phyloP scores from a whole-genome alignment of 2,329 filamentous ascomycete genomes.

The Fusarium mexicanum region DNA sequence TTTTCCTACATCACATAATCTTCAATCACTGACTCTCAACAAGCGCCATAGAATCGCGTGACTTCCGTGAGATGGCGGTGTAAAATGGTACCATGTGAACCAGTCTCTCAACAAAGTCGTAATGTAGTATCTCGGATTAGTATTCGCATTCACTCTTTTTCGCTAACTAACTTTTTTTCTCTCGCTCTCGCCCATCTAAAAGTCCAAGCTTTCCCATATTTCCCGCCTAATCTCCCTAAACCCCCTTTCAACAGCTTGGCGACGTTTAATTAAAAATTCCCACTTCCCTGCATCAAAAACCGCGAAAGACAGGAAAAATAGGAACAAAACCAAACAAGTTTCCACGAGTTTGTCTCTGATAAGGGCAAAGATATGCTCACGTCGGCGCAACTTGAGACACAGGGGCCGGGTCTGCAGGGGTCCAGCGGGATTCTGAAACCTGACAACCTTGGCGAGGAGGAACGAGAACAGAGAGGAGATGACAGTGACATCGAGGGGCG shows the following conservation, averaged over 20 bases:
- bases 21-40: neutral
- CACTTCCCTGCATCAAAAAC: neutral
- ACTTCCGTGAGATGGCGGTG: conserved; percentile 11
- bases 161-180: neutral
- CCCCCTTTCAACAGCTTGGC: conserved; percentile 4
- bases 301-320: neutral
- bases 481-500: conserved; percentile 20
- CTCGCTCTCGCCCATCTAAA: neutral
- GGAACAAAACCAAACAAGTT: neutral
- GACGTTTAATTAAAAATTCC: neutral
- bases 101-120: neutral
- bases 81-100: conserved; percentile 5
- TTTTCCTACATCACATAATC: neutral
- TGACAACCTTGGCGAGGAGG: conserved; percentile 18
- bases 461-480: conserved; percentile 8
- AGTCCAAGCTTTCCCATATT: neutral
- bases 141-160: neutral
- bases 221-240: conserved; percentile 11
- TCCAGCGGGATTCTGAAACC: conserved; percentile 13
- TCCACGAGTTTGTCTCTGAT: neutral
- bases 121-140: neutral
- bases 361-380: conserved; percentile 24
- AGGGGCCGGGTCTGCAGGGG: conserved; percentile 22
- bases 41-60: conserved; percentile 8
- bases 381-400: conserved; percentile 37